phyloP scores from a whole-genome alignment of 805 yeast species.

The Hagleromyces aurorensis region DNA sequence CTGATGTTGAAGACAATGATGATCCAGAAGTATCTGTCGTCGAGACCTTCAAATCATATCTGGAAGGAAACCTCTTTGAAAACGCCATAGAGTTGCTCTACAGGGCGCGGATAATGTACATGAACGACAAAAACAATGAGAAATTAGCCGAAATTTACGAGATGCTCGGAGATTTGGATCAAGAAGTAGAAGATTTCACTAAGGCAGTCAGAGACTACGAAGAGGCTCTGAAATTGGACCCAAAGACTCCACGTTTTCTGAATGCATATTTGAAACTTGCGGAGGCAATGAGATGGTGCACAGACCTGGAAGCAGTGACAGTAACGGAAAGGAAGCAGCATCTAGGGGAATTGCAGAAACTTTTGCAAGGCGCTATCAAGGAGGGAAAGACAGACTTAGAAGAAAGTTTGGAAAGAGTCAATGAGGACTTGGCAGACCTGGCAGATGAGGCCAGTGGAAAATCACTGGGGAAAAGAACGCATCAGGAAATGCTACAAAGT shows the following conservation, averaged over 20 bases:
- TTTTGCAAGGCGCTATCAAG: conserved; percentile 39
- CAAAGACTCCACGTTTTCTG: conserved; percentile 2
- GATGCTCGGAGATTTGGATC: conserved; percentile 78
- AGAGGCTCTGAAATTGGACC: conserved; percentile 38
- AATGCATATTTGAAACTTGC: conserved; percentile 13
- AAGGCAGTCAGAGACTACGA: conserved; percentile 70
- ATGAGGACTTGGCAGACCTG: conserved; percentile 48
- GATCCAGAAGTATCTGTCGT: background rate
- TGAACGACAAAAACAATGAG: conserved; percentile 16
- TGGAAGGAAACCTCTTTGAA: conserved; percentile 42
- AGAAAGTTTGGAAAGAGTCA: conserved; percentile 44
- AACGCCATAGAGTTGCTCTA: conserved; percentile 86
- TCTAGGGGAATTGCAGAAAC: conserved; percentile 44
- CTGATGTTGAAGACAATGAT: conserved; percentile 1
- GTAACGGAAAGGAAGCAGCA: conserved; percentile 35
- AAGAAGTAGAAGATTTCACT: conserved; percentile 80
- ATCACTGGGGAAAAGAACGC: conserved; percentile 45
- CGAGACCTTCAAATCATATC: conserved; percentile 7
- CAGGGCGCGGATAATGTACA: conserved; percentile 58
- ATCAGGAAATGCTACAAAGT: conserved; percentile 51
- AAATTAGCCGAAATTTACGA: conserved; percentile 70
- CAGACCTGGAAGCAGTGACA: conserved; percentile 6
- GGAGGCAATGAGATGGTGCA: conserved; percentile 19
- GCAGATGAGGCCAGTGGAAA: conserved; percentile 42
- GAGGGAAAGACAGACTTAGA: conserved; percentile 32